Evolutionary conservation across 345 rosid genomes (phyloP).

Genomic region (Anacardium occidentale): DNA sequence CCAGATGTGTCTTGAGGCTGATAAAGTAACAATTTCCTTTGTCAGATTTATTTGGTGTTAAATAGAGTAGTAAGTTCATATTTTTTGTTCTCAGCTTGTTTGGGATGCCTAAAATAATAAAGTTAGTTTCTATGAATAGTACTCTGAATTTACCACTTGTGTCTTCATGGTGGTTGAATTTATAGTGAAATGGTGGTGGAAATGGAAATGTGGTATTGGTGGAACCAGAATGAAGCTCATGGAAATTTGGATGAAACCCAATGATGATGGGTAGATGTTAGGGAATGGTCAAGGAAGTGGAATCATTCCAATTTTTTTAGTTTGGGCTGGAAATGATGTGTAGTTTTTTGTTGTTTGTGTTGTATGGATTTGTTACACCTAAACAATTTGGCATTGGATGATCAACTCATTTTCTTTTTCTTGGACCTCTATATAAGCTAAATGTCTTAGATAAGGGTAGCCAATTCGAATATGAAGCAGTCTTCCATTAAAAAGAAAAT

Average conservation of each 20-base stretch:
- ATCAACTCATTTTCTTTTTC: background rate
- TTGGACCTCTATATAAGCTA: background rate
- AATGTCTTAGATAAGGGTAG: background rate
- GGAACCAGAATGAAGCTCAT: background rate
- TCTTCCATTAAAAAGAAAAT: background rate
- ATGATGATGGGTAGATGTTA: background rate
- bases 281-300: background rate
- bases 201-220: background rate
- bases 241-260: background rate
- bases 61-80: background rate
- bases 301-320: background rate
- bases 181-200: background rate
- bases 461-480: background rate
- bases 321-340: background rate
- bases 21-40: background rate
- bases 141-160: background rate
- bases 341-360: background rate
- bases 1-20: background rate
- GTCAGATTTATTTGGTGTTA: background rate
- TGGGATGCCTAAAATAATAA: background rate
- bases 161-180: constrained; percentile 2
- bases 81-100: background rate
- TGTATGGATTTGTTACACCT: background rate
- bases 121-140: background rate
- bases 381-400: background rate